Evolutionary conservation across 176 grass and related monocot genomes (phyloP).

Genomic region (Aegilops umbellulata): DNA sequence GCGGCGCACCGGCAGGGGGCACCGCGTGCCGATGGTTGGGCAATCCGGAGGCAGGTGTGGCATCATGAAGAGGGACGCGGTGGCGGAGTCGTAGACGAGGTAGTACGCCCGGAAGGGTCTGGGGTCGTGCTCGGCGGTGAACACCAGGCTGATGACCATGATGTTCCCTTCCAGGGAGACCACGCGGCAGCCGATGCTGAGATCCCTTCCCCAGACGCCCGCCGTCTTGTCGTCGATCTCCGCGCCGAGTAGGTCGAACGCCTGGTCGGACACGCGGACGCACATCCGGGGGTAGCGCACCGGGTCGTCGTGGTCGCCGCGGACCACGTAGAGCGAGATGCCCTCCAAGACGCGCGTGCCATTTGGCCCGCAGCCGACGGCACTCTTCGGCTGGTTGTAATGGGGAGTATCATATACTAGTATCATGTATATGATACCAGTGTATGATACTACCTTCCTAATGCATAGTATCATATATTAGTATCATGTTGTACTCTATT

Average conservation of each 20-base stretch:
- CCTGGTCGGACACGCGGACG: neutral
- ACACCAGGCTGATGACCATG: neutral
- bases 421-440: too few species aligned
- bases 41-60: neutral
- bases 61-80: neutral
- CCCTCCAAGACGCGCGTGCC: neutral
- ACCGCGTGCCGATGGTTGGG: neutral
- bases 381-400: too few species aligned
- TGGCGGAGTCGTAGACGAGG: neutral
- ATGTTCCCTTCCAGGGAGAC: neutral
- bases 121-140: fast-evolving
- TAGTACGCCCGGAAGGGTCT: neutral
- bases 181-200: neutral
- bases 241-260: neutral
- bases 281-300: neutral
- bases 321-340: neutral
- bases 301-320: neutral
- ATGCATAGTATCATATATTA: too few species aligned
- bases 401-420: too few species aligned
- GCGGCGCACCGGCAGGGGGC: too few species aligned
- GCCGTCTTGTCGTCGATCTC: neutral
- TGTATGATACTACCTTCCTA: too few species aligned
- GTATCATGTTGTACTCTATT: too few species aligned
- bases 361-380: neutral
- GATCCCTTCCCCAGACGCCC: fast-evolving